Base-by-base conservation (phyloP, 1,284 basidiomycete genomes). In the Baeospora myosura region DNA sequence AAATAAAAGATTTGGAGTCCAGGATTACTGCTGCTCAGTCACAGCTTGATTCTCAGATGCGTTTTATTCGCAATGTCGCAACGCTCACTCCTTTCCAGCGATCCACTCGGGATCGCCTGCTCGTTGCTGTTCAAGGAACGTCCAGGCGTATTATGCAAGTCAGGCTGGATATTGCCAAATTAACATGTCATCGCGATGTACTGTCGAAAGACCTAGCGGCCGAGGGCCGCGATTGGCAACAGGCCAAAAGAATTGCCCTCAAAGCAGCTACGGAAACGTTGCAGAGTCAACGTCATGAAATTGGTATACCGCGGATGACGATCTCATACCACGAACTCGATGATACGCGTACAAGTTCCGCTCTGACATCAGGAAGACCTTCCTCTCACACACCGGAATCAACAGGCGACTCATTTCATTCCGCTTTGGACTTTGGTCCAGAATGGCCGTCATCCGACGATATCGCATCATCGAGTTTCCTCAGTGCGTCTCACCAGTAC, bases 31-130 rank as follows among this genome's bases (percentile, higher is more conserved):
- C 69, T 1, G 65, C 72, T n/a, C 78, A 81, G 51, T 57, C 68
- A 0, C 74, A 78, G 44, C 75, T 96, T n/a, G 76, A 85, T 36
- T 63, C 74, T 10, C 76, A 86, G 50, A 65, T 93, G 55, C 78
- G 85, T 20, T 64, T 85, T 29, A 78, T 86, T 14, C 79, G 85
- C 31, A 94, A 93, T 54, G 71, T 96, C n/a, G 82, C 81, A 1
- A 76, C 87, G 38, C 69, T 96, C 36, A 86, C 89, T 5, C 91
- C 94, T 2, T 94, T 97, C 60, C 88, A 86, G 55, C 77, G 77
- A 40, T 68, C 81, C 4, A 93, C 91, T 2, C 78, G 90, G 34
- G 87, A 89, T 47, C 74, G 82, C 34, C 71, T 97, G 25, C 66
- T 78, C 20, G 52, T 64, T 21, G 69, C 79, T 3, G 66, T 92